Base-by-base conservation (phyloP, 306 rosid genomes). In the Medicago arabica region DNA sequence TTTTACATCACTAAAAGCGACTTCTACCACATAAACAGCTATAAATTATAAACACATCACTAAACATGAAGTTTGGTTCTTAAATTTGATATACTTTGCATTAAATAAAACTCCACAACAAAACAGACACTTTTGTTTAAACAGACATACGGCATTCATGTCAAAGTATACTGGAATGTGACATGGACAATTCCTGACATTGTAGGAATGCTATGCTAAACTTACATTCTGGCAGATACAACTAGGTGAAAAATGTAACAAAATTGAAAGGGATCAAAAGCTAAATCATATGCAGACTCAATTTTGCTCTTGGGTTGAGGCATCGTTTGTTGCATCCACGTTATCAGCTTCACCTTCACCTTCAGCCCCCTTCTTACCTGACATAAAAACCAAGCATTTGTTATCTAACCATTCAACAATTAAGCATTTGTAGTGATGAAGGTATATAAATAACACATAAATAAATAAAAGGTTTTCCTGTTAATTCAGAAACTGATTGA, bases 321-420 rank as follows among this genome's bases (percentile, higher is more conserved):
- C 96, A 50, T 70, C 90, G 46, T 80, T 79, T 41, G 90, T 70
- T 21, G 78, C 77, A 53, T 93, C 98, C 87, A 86, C 82, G 2
- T 89, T 84, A 69, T 82, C 88, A 14, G 81, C 88, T 75, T 83
- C 89, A 8, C 81, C 87, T 83, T 88, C 90, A n/a, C 78, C 89
- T 83, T 89, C 93, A 5, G 89, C 66, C 9, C 90, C 89, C 76
- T 88, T 93, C 87, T 93, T 93, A 53, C 89, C 98, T 91, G 86
- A n/a, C 58, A 86, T 73, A 15, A 13, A 38, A 18, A 38, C 21
- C 28, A 64, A 38, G 43, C 2, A 49, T 69, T 28, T 17, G 19
- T 14, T 43, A 3, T 2, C 64, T 16, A 34, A 34, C 67, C 68
- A 57, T 43, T 67, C 43, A 19, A 43, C 67, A 70, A 31, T 5